Evolutionary conservation across 2,329 filamentous ascomycete species (phyloP).

Genomic region (Claviceps pusilla): DNA sequence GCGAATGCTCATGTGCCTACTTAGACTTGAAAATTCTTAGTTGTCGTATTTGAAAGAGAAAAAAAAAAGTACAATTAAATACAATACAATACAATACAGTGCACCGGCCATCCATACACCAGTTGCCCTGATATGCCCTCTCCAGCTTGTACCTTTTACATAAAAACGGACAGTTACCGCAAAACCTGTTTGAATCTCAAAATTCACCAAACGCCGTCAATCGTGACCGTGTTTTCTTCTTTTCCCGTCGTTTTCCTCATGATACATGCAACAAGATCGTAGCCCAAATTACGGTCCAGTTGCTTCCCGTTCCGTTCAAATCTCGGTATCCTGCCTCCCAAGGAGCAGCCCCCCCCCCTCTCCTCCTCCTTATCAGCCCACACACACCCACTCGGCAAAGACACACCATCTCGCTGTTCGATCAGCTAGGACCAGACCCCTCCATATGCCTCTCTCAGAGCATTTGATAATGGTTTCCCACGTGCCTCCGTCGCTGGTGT

Average conservation of each 20-base stretch:
- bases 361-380: conserved; percentile 14
- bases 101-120: conserved; percentile 1
- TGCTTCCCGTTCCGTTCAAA: not conserved
- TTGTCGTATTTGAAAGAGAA: too few relatives aligned
- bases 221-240: not conserved
- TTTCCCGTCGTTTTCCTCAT: not conserved
- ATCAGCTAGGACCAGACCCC: conserved; percentile 69
- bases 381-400: conserved; percentile 73
- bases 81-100: not conserved
- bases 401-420: conserved; percentile 78
- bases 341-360: not conserved
- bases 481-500: conserved; percentile 51
- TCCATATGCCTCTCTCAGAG: conserved; percentile 66
- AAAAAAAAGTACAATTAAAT: not conserved
- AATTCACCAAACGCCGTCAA: not conserved
- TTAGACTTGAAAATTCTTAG: not conserved
- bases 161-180: not conserved
- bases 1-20: not conserved
- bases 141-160: not conserved
- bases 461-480: conserved; percentile 92
- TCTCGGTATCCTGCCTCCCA: not conserved
- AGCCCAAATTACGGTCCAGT: not conserved
- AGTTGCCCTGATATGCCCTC: not conserved
- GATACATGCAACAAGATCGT: not conserved
- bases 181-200: not conserved